phyloP scores from a whole-genome alignment of 2,329 filamentous ascomycete genomes.

The Botryotinia globosa region DNA sequence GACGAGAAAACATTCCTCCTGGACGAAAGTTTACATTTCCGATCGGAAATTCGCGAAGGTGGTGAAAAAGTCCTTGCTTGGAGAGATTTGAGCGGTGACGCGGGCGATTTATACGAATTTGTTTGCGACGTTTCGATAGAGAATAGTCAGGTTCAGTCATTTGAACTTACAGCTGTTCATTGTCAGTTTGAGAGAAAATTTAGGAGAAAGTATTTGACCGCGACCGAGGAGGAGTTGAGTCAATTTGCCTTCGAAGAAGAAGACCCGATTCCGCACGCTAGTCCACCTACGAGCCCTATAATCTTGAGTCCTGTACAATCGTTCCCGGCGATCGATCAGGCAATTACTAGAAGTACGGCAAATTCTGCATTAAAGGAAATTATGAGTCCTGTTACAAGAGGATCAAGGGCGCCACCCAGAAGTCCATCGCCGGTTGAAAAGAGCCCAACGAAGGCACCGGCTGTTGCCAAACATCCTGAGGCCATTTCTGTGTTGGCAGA shows the following conservation, averaged over 20 bases:
- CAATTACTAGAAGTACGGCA: conserved; percentile 37
- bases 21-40: conserved; percentile 87
- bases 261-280: conserved; percentile 62
- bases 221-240: conserved; percentile 74
- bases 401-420: conserved; percentile 24
- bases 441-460: conserved; percentile 57
- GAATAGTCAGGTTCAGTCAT: conserved; percentile 70
- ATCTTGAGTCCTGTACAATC: conserved; percentile 32
- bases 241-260: conserved; percentile 76
- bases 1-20: conserved; percentile 97
- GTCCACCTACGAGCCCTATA: conserved; percentile 55
- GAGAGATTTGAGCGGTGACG: conserved; percentile 91
- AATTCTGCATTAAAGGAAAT: conserved; percentile 48
- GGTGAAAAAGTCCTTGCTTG: conserved; percentile 88
- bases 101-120: conserved; percentile 95
- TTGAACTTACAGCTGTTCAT: conserved; percentile 79
- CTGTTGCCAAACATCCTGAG: conserved; percentile 60
- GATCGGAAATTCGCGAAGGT: conserved; percentile 74
- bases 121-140: conserved; percentile 78
- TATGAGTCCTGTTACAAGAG: conserved; percentile 25
- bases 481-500: conserved; percentile 70
- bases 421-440: conserved; percentile 38
- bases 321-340: conserved; percentile 28
- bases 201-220: conserved; percentile 72
- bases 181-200: conserved; percentile 99